Evolutionary conservation across 805 yeast genomes (phyloP), one percentile per base, ranked within the genome.

Genomic region (Pichia occidentalis): DNA sequence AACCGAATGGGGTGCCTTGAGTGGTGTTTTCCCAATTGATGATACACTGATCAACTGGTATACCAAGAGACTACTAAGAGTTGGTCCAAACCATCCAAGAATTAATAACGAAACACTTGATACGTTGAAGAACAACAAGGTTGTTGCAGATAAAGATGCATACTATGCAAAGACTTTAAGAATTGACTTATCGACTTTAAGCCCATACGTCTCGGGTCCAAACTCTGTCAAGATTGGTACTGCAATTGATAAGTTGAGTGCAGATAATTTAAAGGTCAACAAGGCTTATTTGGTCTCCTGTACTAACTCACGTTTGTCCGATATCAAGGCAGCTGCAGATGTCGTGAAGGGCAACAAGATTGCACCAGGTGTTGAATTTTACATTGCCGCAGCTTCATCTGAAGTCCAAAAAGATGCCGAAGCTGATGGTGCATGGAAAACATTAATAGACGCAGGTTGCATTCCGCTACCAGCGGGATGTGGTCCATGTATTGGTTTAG

Each of bases 401-500:
- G 78, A 79, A 52, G 97, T 92, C 26, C 96, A 90, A 66, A 73
- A 73, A 50, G 96, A 88, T 50, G 98, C 98, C 32, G 95, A 84
- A 64, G 73, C 76, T 24, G 67, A 64, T 30, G 98, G 99, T 39
- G 94, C 95, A 12, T 94, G 99, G 98, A 72, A 87, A 52, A 77
- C 76, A 16, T 70, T 92, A 42, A 54, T 92, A 33, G 90, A 80
- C 39, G 95, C 97, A 8, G 99, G 99, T 37, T 95, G 96, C 43
- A 84, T 67, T 51, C 85, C 96, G 24, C 74, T 92, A 51, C 97
- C 97, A 16, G 95, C 98, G 12, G 99, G 99, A 17, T 92, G 99
- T 67, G 99, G 99, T 32, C 99, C 99, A 18, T 92, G 99, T 68
- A 92, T 92, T 56, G 99, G 99, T 25, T 69, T 92, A 39, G 99